Evolutionary conservation across 1,139 yeast genomes (phyloP).

Genomic region (Scheffersomyces stambukii): DNA sequence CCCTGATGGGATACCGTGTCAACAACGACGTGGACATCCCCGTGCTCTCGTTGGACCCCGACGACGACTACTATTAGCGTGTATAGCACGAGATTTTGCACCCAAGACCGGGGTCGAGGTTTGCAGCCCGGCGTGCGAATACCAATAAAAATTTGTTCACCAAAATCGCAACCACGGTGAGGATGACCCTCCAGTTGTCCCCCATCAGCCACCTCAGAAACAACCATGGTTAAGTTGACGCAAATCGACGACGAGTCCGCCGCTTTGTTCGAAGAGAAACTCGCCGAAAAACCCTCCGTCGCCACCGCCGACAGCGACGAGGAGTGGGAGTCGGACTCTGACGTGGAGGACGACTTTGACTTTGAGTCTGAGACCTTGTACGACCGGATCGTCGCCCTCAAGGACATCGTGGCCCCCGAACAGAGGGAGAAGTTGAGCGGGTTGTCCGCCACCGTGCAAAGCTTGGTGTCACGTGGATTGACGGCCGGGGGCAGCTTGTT

Average conservation of each 20-base stretch:
- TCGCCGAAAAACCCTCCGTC: conserved; percentile 17
- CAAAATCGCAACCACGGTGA: no score
- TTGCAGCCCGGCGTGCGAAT: no score
- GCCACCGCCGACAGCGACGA: conserved; percentile 19
- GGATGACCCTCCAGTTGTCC: no score
- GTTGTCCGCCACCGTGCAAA: conserved; percentile 30
- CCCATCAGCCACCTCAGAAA: background rate
- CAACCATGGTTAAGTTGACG: conserved; percentile 67
- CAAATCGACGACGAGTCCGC: conserved; percentile 54
- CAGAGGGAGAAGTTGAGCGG: conserved; percentile 56
- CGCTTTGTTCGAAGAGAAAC: conserved; percentile 20
- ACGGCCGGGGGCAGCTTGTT: conserved; percentile 67
- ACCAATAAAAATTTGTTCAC: no score
- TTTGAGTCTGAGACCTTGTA: conserved; percentile 75
- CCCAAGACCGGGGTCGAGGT: no score
- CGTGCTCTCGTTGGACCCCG: background rate
- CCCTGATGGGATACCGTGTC: conserved; percentile 49
- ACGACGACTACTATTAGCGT: background rate
- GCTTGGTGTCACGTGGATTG: conserved; percentile 42
- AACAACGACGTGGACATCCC: conserved; percentile 20
- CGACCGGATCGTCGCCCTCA: conserved; percentile 87
- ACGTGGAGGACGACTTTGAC: conserved; percentile 71
- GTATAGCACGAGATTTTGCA: no score
- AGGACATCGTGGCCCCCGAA: conserved; percentile 86
- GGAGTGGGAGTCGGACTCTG: conserved; percentile 54